Base-by-base conservation (phyloP, 208 protist genomes). In the Angomonas deanei region DNA sequence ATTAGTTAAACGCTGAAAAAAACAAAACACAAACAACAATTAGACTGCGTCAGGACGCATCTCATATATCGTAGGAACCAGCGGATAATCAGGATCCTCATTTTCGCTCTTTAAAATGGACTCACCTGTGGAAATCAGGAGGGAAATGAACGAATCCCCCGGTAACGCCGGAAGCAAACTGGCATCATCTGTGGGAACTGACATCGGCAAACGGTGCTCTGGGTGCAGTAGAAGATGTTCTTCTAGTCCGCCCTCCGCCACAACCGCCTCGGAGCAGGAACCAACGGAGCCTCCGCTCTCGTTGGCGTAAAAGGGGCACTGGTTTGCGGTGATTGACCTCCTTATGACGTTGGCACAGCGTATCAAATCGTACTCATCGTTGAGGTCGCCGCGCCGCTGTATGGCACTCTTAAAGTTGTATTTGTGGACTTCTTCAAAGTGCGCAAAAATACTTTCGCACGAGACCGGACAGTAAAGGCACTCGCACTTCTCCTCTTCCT, bases 321-420 rank as follows among this genome's bases (percentile, higher is more conserved):
- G 10, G 10, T 49, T 42, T 1, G 28, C 31, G 5, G 74, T 19
- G 1, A 60, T 24, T 8, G 32, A 36, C 5, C 76, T 67, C 1
- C 88, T 82, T 28, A 88, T 74, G 26, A 58, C 66, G 48, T 94
- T 94, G n/a, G 90, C 77, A 17, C 88, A 32, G 8, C 88, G 82
- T 39, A 94, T 90, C 11, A 87, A 34, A 53, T 94, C 88, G 64
- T 92, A 92, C 66, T 86, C 82, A 33, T 84, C 81, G 10, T 59
- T 31, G 17, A 91, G 64, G 38, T 82, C 82, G 3, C 53, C 30
- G 23, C 82, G 82, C 17, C 50, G 33, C 27, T 65, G 68, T 38
- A 80, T 74, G 10, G 70, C 48, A 0, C 61, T 63, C 8, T 59
- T 53, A 28, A 94, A 75, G 49, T 92, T 79, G 52, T 92, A 86